Percentiles rank a stretch among this genome's conserved stretches.
phyloP scores from a whole-genome alignment of 306 rosid species.

The Oxytropis ochrocephala region DNA sequence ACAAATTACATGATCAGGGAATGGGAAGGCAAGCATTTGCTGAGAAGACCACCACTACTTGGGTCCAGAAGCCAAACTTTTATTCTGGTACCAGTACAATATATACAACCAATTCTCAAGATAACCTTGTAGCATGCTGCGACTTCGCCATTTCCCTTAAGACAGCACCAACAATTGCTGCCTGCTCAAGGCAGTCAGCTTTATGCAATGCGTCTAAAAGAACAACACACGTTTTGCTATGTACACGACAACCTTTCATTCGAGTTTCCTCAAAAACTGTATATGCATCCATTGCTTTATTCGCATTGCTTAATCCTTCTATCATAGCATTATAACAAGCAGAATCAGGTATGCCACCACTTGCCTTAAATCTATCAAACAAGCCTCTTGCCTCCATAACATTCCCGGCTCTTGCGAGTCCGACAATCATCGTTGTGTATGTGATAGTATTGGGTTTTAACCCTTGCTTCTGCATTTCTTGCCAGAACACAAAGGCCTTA shows the following conservation, averaged over 20 bases:
- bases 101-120: conserved; percentile 31
- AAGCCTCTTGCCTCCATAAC: conserved; percentile 63
- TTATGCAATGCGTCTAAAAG: conserved; percentile 85
- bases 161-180: conserved; percentile 86
- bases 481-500: conserved; percentile 96
- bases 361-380: conserved; percentile 65
- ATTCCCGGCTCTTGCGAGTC: conserved; percentile 86
- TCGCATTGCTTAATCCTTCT: conserved; percentile 68
- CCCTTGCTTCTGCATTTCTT: conserved; percentile 93
- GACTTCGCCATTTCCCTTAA: conserved; percentile 84
- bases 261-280: conserved; percentile 86
- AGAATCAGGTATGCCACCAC: conserved; percentile 77
- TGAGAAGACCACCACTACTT: neutral
- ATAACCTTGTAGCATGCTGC: conserved; percentile 70
- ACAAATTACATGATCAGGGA: neutral
- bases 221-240: conserved; percentile 79
- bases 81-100: neutral
- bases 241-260: conserved; percentile 53
- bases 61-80: conserved; percentile 13
- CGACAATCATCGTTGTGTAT: conserved; percentile 84
- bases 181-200: conserved; percentile 89
- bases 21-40: neutral
- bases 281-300: conserved; percentile 80
- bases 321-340: conserved; percentile 84
- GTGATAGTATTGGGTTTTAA: conserved; percentile 69